Conservation (phyloP, 2,329 filamentous ascomycete genomes). For the Claviceps sp. region DNA sequence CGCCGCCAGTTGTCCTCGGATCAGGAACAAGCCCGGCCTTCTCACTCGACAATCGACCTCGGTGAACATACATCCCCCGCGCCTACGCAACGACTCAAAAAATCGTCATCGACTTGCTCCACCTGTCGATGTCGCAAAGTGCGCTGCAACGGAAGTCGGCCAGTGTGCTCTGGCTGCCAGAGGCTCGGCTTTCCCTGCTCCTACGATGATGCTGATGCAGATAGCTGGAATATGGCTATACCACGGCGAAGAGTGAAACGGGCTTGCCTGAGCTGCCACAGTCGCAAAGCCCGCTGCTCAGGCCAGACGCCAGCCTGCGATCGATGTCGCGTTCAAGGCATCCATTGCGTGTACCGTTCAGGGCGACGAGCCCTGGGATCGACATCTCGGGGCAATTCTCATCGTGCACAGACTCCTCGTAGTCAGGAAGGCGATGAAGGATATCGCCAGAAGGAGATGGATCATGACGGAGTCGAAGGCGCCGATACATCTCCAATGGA, state of each 20-base stretch:
- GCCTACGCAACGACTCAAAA: conserved; percentile 24
- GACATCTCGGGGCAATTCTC: conserved; percentile 9
- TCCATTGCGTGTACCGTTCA: conserved; percentile 42
- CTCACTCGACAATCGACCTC: background rate
- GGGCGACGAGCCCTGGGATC: conserved; percentile 27
- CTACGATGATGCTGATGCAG: conserved; percentile 34
- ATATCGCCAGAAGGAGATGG: conserved; percentile 2
- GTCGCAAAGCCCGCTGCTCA: conserved; percentile 44
- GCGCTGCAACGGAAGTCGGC: conserved; percentile 40
- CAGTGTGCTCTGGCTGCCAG: conserved; percentile 44
- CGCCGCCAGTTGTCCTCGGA: background rate
- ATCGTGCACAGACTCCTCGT: conserved; percentile 17
- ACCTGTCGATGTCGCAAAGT: conserved; percentile 44
- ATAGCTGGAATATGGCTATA: conserved; percentile 29
- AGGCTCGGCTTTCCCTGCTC: conserved; percentile 44
- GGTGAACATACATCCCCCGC: conserved; percentile 5
- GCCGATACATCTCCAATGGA: conserved; percentile 23
- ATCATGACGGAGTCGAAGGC: conserved; percentile 18
- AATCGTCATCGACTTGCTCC: conserved; percentile 35
- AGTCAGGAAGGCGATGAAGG: conserved; percentile 21
- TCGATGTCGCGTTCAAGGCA: conserved; percentile 33
- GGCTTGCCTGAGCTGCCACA: conserved; percentile 44
- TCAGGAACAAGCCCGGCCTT: background rate
- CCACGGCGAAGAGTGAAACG: conserved; percentile 41
- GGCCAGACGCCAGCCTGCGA: conserved; percentile 44